These are phyloP conservation scores for Purpureocillium lavendulum DNA, from an alignment of 2,329 filamentous ascomycete genomes.

Conservation along the genomic window DNA sequence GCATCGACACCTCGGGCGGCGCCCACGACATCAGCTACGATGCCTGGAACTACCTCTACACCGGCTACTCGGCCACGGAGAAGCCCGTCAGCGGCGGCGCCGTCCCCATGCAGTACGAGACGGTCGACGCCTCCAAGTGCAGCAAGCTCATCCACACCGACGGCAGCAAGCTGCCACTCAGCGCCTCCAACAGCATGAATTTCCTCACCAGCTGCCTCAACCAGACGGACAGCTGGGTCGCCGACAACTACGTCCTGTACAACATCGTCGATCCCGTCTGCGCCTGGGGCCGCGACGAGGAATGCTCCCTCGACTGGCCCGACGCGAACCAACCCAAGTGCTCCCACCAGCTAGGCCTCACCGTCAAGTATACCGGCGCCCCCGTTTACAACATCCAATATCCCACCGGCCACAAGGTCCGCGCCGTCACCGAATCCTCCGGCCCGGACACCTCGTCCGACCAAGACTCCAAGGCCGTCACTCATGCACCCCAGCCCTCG, in stretches of 20 bases:
- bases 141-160: constrained; percentile 36
- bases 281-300: constrained; percentile 35
- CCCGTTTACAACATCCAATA: constrained; percentile 41
- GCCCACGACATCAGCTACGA: constrained; percentile 54
- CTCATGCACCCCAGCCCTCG: no score
- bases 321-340: constrained; percentile 36
- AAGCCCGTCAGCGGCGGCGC: constrained; percentile 38
- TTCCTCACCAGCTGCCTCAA: constrained; percentile 38
- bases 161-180: constrained; percentile 28
- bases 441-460: constrained; percentile 40
- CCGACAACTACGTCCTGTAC: constrained; percentile 36
- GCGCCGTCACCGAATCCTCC: no score
- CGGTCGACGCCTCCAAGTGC: constrained; percentile 37
- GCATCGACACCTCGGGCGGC: constrained; percentile 47
- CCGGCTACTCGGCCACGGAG: constrained; percentile 35
- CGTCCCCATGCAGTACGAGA: constrained; percentile 36
- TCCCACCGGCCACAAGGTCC: constrained; percentile 30
- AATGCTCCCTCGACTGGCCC: constrained; percentile 34
- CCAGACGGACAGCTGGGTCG: constrained; percentile 35
- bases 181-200: constrained; percentile 45
- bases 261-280: constrained; percentile 44
- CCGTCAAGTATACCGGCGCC: constrained; percentile 21
- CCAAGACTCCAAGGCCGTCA: no score
- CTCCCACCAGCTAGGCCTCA: constrained; percentile 30
- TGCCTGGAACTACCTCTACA: constrained; percentile 52